Evolutionary conservation across 2,329 filamentous ascomycete species (phyloP).

Genomic region (Ophiostoma sp.): DNA sequence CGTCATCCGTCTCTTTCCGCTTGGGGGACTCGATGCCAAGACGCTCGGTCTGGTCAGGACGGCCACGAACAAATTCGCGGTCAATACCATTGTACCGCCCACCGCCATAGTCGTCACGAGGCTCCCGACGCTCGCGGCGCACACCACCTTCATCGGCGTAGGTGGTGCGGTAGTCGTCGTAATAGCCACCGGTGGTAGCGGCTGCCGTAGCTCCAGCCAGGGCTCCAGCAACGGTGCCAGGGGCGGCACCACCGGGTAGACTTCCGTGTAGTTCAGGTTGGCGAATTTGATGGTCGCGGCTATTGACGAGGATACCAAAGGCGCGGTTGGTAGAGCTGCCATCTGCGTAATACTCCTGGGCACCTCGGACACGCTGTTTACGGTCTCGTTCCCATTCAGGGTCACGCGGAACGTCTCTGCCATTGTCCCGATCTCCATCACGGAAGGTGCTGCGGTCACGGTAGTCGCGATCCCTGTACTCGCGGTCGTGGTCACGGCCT

Average conservation of each 20-base stretch:
- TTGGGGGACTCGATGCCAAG: constrained; percentile 24
- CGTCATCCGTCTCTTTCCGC: constrained; percentile 26
- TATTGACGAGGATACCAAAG: constrained; percentile 29
- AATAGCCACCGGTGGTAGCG: constrained; percentile 20
- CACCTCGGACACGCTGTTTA: constrained; percentile 15
- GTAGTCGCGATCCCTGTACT: constrained; percentile 42
- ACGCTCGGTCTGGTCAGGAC: constrained; percentile 16
- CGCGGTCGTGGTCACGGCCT: constrained; percentile 34
- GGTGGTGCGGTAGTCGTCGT: constrained; percentile 20
- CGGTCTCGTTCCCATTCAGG: constrained; percentile 27
- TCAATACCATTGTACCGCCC: background rate
- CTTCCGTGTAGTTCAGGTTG: constrained; percentile 7
- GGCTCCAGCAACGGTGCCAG: background rate
- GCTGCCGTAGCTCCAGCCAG: background rate
- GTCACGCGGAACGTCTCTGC: constrained; percentile 33
- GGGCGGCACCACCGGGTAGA: background rate
- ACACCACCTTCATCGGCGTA: constrained; percentile 21
- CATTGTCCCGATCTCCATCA: constrained; percentile 32
- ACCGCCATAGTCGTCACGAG: constrained; percentile 3
- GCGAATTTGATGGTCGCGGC: constrained; percentile 27
- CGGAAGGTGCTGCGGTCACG: constrained; percentile 16
- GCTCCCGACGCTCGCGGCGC: constrained; percentile 17
- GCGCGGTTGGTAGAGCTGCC: constrained; percentile 26
- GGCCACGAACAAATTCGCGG: constrained; percentile 20
- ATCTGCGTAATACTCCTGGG: constrained; percentile 30